A percentile compares a stretch with the other conserved stretches of the same genome.
These are phyloP conservation scores for Samsoniella hepiali DNA, from an alignment of 2,329 filamentous ascomycete genomes.

Conservation along the genomic window DNA sequence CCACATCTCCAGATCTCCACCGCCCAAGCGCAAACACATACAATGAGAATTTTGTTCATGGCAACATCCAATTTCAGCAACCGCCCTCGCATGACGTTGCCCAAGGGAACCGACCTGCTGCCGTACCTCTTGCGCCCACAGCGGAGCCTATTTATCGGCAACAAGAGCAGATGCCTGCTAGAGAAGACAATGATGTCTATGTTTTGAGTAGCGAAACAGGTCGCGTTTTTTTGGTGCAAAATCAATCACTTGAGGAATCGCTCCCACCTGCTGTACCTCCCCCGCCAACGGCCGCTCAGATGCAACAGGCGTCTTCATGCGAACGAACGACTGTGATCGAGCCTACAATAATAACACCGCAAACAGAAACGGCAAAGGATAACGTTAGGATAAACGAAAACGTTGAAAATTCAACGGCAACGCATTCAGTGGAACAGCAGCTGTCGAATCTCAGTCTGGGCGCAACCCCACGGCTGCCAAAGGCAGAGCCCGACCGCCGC, in stretches of 20 bases:
- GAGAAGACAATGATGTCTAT: neutral
- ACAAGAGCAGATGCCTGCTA: neutral
- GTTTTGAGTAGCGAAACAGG: neutral
- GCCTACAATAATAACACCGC: neutral
- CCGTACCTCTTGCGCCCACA: neutral
- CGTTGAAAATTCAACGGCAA: too few species aligned
- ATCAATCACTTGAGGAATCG: neutral
- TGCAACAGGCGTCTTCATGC: neutral
- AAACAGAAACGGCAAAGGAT: neutral
- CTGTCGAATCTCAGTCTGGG: constrained; percentile 1
- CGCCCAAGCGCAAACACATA: neutral
- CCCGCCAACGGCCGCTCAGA: too few species aligned
- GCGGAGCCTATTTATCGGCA: neutral
- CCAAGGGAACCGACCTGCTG: neutral
- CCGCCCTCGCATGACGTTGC: neutral
- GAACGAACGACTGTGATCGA: neutral
- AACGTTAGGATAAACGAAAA: neutral
- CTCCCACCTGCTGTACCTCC: neutral
- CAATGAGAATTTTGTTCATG: neutral
- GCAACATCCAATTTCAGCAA: neutral
- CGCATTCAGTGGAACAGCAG: neutral
- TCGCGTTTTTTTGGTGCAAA: neutral
- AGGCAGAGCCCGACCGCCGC: neutral
- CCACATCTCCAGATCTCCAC: neutral
- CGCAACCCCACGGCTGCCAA: neutral